phyloP scores from a whole-genome alignment of 345 rosid species.

The Bretschneidera sinensis region DNA sequence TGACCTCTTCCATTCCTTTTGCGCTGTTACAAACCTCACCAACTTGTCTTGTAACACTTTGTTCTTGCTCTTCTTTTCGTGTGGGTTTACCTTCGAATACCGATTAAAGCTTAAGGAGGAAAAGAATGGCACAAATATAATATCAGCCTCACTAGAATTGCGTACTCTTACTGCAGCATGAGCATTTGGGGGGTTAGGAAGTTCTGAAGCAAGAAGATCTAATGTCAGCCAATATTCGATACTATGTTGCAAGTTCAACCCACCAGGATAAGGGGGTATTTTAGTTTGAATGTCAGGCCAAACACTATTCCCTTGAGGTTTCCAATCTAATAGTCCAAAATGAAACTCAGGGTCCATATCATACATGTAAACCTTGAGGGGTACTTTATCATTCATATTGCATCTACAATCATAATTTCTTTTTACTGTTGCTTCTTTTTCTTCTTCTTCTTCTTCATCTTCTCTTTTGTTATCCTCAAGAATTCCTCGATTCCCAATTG shows the following conservation, averaged over 20 bases:
- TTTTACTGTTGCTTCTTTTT: conserved; percentile 3
- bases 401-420: conserved; percentile 8
- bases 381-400: conserved; percentile 13
- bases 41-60: conserved; percentile 59
- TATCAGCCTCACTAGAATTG: conserved; percentile 82
- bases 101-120: conserved; percentile 83
- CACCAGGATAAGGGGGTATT: conserved; percentile 81
- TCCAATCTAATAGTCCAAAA: conserved; percentile 78
- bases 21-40: conserved; percentile 53
- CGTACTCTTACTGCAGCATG: conserved; percentile 63
- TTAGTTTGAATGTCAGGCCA: conserved; percentile 71
- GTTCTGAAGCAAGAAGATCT: conserved; percentile 78
- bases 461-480: conserved; percentile 22
- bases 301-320: conserved; percentile 40
- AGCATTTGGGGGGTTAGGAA: conserved; percentile 36
- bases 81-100: conserved; percentile 56
- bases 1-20: conserved; percentile 71
- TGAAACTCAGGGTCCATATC: conserved; percentile 86
- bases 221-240: conserved; percentile 91
- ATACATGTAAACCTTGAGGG: conserved; percentile 82
- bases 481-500: conserved; percentile 24
- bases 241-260: conserved; percentile 93
- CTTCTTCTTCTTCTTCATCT: conserved; percentile 13
- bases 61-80: conserved; percentile 55
- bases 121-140: conserved; percentile 82